Evolutionary conservation across 2,329 filamentous ascomycete species (phyloP).

Genomic region (Paracamarosporium sp.): DNA sequence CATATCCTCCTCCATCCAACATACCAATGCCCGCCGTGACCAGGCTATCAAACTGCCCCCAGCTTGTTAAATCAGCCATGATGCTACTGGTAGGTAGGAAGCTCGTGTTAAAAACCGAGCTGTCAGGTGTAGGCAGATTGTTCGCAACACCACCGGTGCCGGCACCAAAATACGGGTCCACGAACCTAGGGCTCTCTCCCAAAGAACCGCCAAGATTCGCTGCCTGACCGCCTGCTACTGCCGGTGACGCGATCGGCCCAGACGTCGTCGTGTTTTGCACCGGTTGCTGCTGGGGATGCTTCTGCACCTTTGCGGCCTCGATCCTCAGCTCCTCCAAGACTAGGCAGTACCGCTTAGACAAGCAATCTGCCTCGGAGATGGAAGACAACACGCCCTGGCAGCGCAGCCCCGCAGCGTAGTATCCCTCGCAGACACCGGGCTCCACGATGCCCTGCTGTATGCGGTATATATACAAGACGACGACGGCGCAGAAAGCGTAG

Average conservation of each 20-base stretch:
- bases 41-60: constrained; percentile 47
- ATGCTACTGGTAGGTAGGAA: constrained; percentile 30
- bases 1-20: constrained; percentile 35
- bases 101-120: constrained; percentile 27
- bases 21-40: constrained; percentile 43
- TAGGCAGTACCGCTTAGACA: constrained; percentile 57
- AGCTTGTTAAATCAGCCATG: constrained; percentile 45
- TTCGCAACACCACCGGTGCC: neutral
- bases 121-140: constrained; percentile 41
- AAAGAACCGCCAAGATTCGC: constrained; percentile 9
- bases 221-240: neutral
- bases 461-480: constrained; percentile 61
- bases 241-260: neutral
- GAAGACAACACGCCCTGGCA: constrained; percentile 46
- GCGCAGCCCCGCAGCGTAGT: constrained; percentile 53
- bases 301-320: constrained; percentile 41
- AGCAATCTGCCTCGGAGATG: constrained; percentile 39
- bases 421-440: constrained; percentile 56
- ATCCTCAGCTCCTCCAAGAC: constrained; percentile 60
- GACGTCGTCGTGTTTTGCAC: neutral
- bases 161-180: constrained; percentile 18
- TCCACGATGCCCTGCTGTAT: constrained; percentile 57
- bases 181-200: constrained; percentile 20
- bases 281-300: neutral
- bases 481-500: constrained; percentile 61